Evolutionary conservation across 2,329 filamentous ascomycete genomes (phyloP), one percentile per base, ranked within the genome.

Genomic region (Pseudogymnoascus verrucosus): DNA sequence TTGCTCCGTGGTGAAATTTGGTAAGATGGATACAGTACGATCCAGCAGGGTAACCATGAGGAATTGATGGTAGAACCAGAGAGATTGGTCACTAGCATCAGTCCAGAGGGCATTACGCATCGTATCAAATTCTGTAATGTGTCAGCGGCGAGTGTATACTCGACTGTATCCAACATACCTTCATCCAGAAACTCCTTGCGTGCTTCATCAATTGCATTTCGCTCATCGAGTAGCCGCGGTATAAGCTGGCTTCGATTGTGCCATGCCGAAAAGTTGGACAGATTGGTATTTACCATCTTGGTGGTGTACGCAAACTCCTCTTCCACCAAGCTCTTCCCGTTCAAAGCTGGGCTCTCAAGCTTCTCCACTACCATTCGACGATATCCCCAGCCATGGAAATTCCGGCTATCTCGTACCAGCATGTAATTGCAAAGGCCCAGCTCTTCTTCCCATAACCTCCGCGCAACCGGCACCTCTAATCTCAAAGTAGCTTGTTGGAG

Each of bases 231-330:
- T 19, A 97, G 76, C 42, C 84, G 83, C 44, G 90, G 85, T 63
- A 97, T 95, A 21, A 98, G 80, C 71, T 90, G 90, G 69, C 89
- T 91, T 61, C 95, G 86, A 72, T 89, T 89, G 74, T 99, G 95
- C 93, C 95, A 98, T 1, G 95, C 95, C 3, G 92, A 97, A 74
- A 98, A 99, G 74, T 99, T 99, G 42, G 90, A 96, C 59, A 99
- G 80, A 70, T 96, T 90, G n/a, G 77, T 79, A 42, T 82, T 79
- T 70, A 97, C 91, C 91, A 93, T 97, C 72, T 85, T 89, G 12
- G 89, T 93, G 1, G 95, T 97, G 75, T 97, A 98, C 37, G 84
- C 86, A 68, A 96, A 95, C 74, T 99, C 95, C 14, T 81, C 72
- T 75, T 96, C 88, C 1, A 85, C 85, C 81, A 96, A 85, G 73